A percentile compares a stretch with the other conserved stretches of the same genome.
Conservation (phyloP, 2,329 filamentous ascomycete species). For the Ceratocystis cacaofunesta region DNA sequence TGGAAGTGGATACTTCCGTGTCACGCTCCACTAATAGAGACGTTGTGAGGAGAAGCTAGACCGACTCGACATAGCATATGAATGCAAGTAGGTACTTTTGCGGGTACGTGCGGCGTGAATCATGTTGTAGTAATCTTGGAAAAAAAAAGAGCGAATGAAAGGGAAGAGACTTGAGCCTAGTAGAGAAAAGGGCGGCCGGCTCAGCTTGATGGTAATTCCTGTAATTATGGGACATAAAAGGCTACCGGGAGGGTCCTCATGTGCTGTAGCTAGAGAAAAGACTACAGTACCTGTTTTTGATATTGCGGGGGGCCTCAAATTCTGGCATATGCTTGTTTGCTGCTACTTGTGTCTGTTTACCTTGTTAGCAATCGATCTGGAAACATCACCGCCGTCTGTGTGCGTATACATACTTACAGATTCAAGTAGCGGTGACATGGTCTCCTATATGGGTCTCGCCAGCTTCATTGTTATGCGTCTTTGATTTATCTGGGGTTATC, state of each 20-base stretch:
- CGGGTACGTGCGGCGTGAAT: not conserved
- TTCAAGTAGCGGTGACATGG: not conserved
- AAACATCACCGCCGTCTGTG: not conserved
- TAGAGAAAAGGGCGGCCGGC: not conserved
- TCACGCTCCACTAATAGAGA: not conserved
- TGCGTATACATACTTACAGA: too few species aligned
- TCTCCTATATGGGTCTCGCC: too few species aligned
- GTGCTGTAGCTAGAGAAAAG: not conserved
- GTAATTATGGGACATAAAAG: not conserved
- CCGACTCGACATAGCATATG: not conserved
- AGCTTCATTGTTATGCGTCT: not conserved
- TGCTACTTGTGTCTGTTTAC: not conserved
- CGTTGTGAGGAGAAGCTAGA: too few species aligned
- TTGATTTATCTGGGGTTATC: not conserved
- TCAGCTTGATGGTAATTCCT: not conserved
- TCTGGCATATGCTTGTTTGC: not conserved
- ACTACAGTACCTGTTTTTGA: not conserved
- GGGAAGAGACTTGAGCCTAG: not conserved
- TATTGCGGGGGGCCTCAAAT: not conserved
- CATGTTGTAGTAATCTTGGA: not conserved
- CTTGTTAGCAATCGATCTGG: not conserved
- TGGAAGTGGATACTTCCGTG: constrained; percentile 2
- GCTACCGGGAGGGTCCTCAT: not conserved
- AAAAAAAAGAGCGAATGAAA: not conserved
- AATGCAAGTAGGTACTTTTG: not conserved